These are phyloP conservation scores for Madurella fahalii DNA, from an alignment of 2,329 filamentous ascomycete species.

Conservation along the genomic window DNA sequence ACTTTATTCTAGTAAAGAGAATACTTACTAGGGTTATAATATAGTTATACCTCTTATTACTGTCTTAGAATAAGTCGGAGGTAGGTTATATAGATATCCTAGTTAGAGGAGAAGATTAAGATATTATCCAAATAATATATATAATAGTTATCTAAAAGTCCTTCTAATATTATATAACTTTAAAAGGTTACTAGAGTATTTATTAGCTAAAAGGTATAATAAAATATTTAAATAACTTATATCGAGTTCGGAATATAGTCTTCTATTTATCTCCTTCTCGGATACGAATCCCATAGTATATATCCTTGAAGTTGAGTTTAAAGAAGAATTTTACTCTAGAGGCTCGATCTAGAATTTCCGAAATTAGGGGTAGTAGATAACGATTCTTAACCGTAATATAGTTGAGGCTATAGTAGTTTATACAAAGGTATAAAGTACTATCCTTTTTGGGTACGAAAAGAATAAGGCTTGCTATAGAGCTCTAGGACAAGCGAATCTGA, in stretches of 20 bases:
- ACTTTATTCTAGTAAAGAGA: neutral
- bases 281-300: neutral
- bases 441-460: too few species aligned
- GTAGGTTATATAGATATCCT: neutral
- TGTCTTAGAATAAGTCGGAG: neutral
- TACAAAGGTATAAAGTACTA: too few species aligned
- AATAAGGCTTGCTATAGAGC: too few species aligned
- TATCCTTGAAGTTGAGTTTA: neutral
- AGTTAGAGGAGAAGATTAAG: neutral
- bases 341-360: neutral
- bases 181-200: neutral
- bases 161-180: neutral
- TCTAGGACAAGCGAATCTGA: too few species aligned
- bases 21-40: neutral
- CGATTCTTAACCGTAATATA: neutral
- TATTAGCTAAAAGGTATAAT: too few species aligned
- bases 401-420: too few species aligned
- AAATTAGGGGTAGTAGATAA: neutral
- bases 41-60: neutral
- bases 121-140: neutral
- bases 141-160: neutral
- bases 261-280: neutral
- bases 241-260: neutral
- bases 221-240: neutral
- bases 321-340: neutral